These are phyloP conservation scores for Leptographium flavum DNA, from an alignment of 2,329 filamentous ascomycete species.

Conservation along the genomic window DNA sequence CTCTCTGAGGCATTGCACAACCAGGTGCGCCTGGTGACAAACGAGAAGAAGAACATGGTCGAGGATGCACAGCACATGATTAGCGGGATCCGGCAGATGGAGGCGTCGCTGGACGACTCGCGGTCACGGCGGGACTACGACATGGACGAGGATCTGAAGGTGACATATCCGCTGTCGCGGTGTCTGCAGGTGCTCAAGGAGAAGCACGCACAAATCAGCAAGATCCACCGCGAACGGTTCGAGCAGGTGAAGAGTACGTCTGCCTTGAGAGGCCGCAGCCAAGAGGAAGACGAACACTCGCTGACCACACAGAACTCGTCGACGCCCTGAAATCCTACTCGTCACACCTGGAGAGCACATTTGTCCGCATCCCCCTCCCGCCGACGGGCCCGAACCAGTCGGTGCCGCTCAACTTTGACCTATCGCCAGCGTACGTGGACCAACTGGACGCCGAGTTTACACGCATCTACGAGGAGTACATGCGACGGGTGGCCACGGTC, in stretches of 20 bases:
- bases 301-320: constrained; percentile 54
- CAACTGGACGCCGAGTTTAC: constrained; percentile 84
- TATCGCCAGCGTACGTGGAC: constrained; percentile 80
- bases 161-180: constrained; percentile 70
- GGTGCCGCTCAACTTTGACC: constrained; percentile 71
- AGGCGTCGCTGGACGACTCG: constrained; percentile 69
- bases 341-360: constrained; percentile 81
- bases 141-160: constrained; percentile 45
- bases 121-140: constrained; percentile 48
- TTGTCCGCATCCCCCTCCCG: constrained; percentile 73
- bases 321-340: constrained; percentile 92
- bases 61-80: constrained; percentile 80
- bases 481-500: constrained; percentile 62
- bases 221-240: constrained; percentile 78
- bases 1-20: constrained; percentile 85
- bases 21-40: constrained; percentile 71
- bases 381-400: constrained; percentile 65
- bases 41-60: constrained; percentile 81
- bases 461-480: constrained; percentile 93
- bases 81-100: constrained; percentile 83
- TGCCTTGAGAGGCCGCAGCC: not conserved
- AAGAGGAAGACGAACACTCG: not conserved
- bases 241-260: constrained; percentile 83
- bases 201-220: constrained; percentile 67
- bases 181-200: constrained; percentile 75